Conservation (phyloP, 2,329 filamentous ascomycete species). For the Pseudofabraea citricarpa region DNA sequence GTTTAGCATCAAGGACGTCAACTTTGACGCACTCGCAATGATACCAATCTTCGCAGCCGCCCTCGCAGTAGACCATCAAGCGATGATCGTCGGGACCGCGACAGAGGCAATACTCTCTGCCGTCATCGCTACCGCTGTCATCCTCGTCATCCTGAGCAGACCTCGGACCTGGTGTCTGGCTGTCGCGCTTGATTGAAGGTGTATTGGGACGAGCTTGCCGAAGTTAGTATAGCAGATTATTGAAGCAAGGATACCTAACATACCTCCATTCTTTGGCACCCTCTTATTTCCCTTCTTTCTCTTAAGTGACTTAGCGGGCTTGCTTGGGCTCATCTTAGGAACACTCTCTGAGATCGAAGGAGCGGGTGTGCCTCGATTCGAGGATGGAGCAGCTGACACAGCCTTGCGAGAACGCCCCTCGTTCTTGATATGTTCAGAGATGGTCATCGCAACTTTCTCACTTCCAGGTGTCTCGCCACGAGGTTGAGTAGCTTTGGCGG, state of each 20-base stretch:
- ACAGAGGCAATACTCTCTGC: conserved; percentile 28
- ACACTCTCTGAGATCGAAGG: conserved; percentile 9
- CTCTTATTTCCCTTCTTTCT: conserved; percentile 23
- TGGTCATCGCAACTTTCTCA: conserved; percentile 18
- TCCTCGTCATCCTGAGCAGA: conserved; percentile 6
- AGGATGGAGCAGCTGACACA: conserved; percentile 15
- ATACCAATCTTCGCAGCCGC: conserved; percentile 28
- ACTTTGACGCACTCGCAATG: conserved; percentile 26
- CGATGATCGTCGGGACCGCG: conserved; percentile 27
- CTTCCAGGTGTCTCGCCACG: conserved; percentile 16
- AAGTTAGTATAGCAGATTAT: not conserved
- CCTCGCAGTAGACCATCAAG: conserved; percentile 29
- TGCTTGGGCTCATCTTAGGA: conserved; percentile 13
- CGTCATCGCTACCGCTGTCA: conserved; percentile 26
- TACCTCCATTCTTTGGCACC: conserved; percentile 18
- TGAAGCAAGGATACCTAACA: not conserved
- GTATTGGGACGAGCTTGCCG: not conserved
- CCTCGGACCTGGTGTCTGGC: conserved; percentile 9
- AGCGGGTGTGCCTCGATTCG: conserved; percentile 21
- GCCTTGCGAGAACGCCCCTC: conserved; percentile 22
- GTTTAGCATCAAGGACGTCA: conserved; percentile 21
- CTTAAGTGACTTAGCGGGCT: conserved; percentile 14
- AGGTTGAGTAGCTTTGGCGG: conserved; percentile 11
- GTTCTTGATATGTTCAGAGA: conserved; percentile 26
- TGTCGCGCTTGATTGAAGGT: conserved; percentile 9